Conservation (phyloP, 2,329 filamentous ascomycete species). For the Metarhizium brunneum region DNA sequence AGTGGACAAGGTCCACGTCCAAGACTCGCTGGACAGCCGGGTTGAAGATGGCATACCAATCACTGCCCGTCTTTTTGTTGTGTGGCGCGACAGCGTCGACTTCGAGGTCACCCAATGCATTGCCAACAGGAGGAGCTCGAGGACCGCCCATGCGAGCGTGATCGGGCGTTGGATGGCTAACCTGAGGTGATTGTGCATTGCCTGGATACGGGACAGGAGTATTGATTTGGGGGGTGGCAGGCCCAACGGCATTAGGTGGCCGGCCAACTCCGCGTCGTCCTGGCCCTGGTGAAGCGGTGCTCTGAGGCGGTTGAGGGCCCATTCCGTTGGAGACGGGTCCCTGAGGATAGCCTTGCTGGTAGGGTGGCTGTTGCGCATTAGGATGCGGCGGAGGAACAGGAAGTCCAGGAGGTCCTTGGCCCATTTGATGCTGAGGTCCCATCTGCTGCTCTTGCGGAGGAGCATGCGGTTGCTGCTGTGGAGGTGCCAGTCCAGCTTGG, state of each 20-base stretch:
- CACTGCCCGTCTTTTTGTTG: slow-evolving; percentile 78
- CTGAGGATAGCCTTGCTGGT: slow-evolving; percentile 58
- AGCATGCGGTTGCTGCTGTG: slow-evolving; percentile 49
- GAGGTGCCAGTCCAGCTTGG: slow-evolving; percentile 76
- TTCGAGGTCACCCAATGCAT: slow-evolving; percentile 75
- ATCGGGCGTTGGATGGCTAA: slow-evolving; percentile 74
- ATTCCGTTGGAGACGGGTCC: slow-evolving; percentile 59
- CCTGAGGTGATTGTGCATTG: slow-evolving; percentile 73
- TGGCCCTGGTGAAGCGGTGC: slow-evolving; percentile 79
- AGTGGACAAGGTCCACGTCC: slow-evolving; percentile 91
- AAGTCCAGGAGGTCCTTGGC: slow-evolving; percentile 64
- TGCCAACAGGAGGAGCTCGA: slow-evolving; percentile 40
- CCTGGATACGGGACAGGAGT: slow-evolving; percentile 80
- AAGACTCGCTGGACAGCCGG: slow-evolving; percentile 79
- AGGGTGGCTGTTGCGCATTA: slow-evolving; percentile 60
- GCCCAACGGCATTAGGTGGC: slow-evolving; percentile 52
- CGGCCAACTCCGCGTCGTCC: slow-evolving; percentile 63
- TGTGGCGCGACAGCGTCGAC: slow-evolving; percentile 75
- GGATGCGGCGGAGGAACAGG: slow-evolving; percentile 49
- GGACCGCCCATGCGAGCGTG: slow-evolving; percentile 46
- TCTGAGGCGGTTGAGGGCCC: slow-evolving; percentile 71
- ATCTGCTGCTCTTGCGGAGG: slow-evolving; percentile 59
- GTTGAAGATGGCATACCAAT: slow-evolving; percentile 98
- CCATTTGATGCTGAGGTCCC: slow-evolving; percentile 45
- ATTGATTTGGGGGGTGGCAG: slow-evolving; percentile 87